Percentiles rank a stretch among this genome's conserved stretches.
Evolutionary conservation across 2,329 filamentous ascomycete species (phyloP).

Genomic region (Verticillium tricorpus): DNA sequence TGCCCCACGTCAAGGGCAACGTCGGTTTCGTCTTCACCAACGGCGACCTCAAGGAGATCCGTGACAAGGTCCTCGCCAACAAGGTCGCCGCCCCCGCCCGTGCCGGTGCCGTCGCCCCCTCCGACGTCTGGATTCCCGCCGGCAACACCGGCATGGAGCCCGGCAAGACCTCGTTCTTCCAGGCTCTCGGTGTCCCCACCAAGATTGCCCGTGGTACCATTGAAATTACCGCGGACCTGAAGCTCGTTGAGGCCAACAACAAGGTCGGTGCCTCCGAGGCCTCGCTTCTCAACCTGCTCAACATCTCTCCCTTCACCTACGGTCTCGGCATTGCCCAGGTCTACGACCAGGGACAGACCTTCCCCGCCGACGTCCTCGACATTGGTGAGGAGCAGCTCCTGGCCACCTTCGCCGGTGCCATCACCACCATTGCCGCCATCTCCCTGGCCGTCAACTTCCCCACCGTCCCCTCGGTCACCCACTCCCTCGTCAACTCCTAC

Average conservation of each 20-base stretch:
- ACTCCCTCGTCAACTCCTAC: slow-evolving; percentile 96
- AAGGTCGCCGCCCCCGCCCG: slow-evolving; percentile 95
- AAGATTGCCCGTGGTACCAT: slow-evolving; percentile 99
- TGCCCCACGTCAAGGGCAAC: slow-evolving; percentile 95
- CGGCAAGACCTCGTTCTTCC: slow-evolving; percentile 99
- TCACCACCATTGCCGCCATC: slow-evolving; percentile 82
- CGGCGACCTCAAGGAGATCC: slow-evolving; percentile 82
- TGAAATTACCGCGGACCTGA: slow-evolving; percentile 97
- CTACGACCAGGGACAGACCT: slow-evolving; percentile 95
- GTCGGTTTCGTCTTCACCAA: slow-evolving; percentile 99
- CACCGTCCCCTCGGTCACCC: slow-evolving; percentile 90
- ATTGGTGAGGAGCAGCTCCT: slow-evolving; percentile 94
- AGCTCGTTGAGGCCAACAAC: slow-evolving; percentile 87
- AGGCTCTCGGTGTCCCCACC: slow-evolving; percentile 99
- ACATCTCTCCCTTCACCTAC: slow-evolving; percentile 99
- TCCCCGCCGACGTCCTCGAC: slow-evolving; percentile 81
- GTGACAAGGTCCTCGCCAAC: slow-evolving; percentile 94
- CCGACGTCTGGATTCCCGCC: slow-evolving; percentile 90
- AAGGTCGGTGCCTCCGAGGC: slow-evolving; percentile 99
- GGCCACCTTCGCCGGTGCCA: slow-evolving; percentile 71
- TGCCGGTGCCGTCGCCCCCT: slow-evolving; percentile 93
- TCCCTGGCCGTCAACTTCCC: slow-evolving; percentile 94
- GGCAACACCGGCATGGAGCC: slow-evolving; percentile 99
- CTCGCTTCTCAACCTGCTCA: slow-evolving; percentile 97
- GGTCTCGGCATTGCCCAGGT: slow-evolving; percentile 95